Evolutionary conservation across 106 monocot genomes (phyloP), one percentile per base, ranked within the genome.

Genomic region (Phalaenopsis equestris): DNA sequence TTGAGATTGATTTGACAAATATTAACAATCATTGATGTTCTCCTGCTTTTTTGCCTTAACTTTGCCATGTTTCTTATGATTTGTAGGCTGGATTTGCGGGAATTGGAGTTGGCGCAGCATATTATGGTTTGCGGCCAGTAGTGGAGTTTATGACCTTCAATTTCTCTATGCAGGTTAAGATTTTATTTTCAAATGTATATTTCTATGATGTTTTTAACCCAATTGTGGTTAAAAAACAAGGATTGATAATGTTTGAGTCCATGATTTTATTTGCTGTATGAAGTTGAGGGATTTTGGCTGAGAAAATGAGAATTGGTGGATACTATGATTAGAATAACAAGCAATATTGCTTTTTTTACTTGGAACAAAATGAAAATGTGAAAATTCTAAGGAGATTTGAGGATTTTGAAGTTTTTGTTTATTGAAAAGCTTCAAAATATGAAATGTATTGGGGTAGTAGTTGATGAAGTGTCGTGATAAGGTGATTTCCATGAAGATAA

Each of bases 91-190:
- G 99, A 75, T 99, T 99, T 87, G 76, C 99, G 70, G 99, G 99
- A 76, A 95, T 99, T 84, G 99, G 95, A 56, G 99, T 99, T 87
- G 95, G 99, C 19, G 93, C 99, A 75, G 99, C 99, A 47, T 99
- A 95, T 78, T 90, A 95, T 82, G 99, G 99, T 82, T 90, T 99
- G 74, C 88, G 90, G 6, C 99, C 99, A 85, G 87, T 95, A 45
- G 77, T 99, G 43, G 99, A 99, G 74, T 99, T 95, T 81, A 99
- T 99, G 99, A 99, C 95, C 61, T 99, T 93, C 76, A 99, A 99
- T 80, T 99, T 99, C 84, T 91, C 99, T 19, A 93, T 99, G 99
- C 99, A 99, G 99, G 99, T 95, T 78, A 74, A 30, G 2, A 24
- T 10, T 76, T 76, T 14, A 30, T 30, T 76, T 76, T 49, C 43